These are phyloP conservation scores for Fusarium oxysporum DNA, from an alignment of 2,329 filamentous ascomycete species.

Conservation along the genomic window DNA sequence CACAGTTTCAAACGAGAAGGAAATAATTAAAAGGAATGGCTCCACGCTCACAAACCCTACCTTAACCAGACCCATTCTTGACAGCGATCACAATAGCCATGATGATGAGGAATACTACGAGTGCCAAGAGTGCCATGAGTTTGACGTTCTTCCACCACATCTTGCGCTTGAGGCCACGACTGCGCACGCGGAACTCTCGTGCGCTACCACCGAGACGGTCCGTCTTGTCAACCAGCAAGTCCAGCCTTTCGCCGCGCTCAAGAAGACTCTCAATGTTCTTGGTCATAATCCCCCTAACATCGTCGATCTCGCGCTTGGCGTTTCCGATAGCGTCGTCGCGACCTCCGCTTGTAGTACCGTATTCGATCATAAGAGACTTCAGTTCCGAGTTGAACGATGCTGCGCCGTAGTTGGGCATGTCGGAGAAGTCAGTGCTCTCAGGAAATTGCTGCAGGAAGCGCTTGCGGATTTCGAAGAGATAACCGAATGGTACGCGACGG, in stretches of 20 bases:
- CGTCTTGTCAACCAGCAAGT: conserved; percentile 95
- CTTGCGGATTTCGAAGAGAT: conserved; percentile 89
- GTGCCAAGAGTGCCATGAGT: conserved; percentile 81
- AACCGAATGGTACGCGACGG: conserved; percentile 91
- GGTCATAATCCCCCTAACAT: conserved; percentile 92
- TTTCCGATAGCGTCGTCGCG: conserved; percentile 85
- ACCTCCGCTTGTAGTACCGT: conserved; percentile 80
- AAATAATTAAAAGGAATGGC: conserved; percentile 34
- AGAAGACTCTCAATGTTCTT: conserved; percentile 92
- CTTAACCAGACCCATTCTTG: conserved; percentile 54
- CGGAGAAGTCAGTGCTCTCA: conserved; percentile 75
- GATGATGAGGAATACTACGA: conserved; percentile 74
- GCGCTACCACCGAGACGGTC: conserved; percentile 90
- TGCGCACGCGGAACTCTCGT: conserved; percentile 89
- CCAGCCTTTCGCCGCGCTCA: conserved; percentile 92
- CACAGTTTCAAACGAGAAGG: conserved; percentile 35
- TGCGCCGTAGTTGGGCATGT: conserved; percentile 89
- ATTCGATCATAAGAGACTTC: conserved; percentile 82
- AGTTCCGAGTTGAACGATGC: conserved; percentile 87
- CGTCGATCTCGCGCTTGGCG: conserved; percentile 91
- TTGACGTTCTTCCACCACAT: conserved; percentile 99
- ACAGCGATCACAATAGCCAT: conserved; percentile 66
- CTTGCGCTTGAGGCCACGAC: conserved; percentile 84
- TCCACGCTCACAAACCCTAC: conserved; percentile 6
- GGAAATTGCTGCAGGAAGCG: conserved; percentile 82